Evolutionary conservation across 2,329 filamentous ascomycete species (phyloP), one percentile per base, ranked within the genome.

Genomic region (Ascochyta pisi): DNA sequence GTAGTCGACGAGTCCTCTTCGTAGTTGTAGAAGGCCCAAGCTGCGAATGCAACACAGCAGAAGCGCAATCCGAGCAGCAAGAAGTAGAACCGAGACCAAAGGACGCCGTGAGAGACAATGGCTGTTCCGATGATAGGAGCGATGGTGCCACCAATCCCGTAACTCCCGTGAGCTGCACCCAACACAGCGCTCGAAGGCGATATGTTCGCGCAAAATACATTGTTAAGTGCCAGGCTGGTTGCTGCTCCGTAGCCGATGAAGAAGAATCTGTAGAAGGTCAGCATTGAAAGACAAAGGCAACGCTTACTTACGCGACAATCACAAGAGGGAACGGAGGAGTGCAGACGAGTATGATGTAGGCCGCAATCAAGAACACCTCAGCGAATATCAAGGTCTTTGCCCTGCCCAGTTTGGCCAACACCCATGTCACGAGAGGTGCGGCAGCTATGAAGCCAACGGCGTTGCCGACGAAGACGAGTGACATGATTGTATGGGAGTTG

Each of bases 381-480:
- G 84, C 79, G 12, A 89, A 54, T 33, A 86, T 84, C 24, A 92
- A 79, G 0, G 86, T 82, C 63, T 82, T 86, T 4, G 86, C 86
- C 43, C 89, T 83, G 7, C 91, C 90, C 2, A 92, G 75, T 19
- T 82, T 83, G 6, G 78, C 76, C 50, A 87, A 82, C 4, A 92
- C 77, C 1, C 77, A 74, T 66, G 92, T 88, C n/a, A 89, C 83
- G 58, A 89, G 81, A 34, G 88, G 84, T 1, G 91, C 91, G 1
- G 89, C 88, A 12, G 83, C 73, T 67, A 96, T 87, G 77, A 92
- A 96, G 15, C 91, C 91, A 4, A 88, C 62, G 0, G 91, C 90
- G 64, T 90, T 90, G 40, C 88, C 85, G 27, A 95, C 84, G 78
- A 95, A 96, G 67, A 96, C 90, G 34, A 94, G 79, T 2, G 91